Evolutionary conservation across 139 green algal species (phyloP).

Genomic region (Chlamydomonas urium): DNA sequence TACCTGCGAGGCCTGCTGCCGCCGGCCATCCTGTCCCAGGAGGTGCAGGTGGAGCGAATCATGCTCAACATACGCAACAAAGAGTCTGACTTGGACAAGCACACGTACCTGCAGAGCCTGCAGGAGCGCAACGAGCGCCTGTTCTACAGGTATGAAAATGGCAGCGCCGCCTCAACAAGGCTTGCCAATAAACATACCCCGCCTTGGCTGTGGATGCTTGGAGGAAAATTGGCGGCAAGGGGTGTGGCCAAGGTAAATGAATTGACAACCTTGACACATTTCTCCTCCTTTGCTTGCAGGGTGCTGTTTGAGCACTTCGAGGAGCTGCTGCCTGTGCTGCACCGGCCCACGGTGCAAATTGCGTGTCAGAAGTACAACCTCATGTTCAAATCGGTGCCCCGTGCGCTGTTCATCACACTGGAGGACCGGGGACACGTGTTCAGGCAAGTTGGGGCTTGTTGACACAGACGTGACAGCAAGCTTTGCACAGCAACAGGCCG

Average conservation of each 20-base stretch:
- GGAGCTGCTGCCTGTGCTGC: constrained; percentile 79
- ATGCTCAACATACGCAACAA: constrained; percentile 81
- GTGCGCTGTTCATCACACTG: constrained; percentile 78
- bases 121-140: constrained; percentile 86
- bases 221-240: too few species aligned
- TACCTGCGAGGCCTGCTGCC: constrained; percentile 85
- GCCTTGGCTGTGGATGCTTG: too few species aligned
- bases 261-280: not conserved
- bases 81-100: constrained; percentile 59
- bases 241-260: too few species aligned
- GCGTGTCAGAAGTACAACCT: constrained; percentile 48
- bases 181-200: too few species aligned
- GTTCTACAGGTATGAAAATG: constrained; percentile 57
- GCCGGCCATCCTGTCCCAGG: constrained; percentile 69
- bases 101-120: constrained; percentile 71
- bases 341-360: constrained; percentile 57
- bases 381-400: constrained; percentile 63
- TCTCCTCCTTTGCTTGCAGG: constrained; percentile 33
- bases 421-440: constrained; percentile 64
- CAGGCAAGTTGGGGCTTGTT: constrained; percentile 3
- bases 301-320: constrained; percentile 79
- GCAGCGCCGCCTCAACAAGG: too few species aligned
- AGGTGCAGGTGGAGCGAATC: constrained; percentile 74
- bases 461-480: not conserved
- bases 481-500: too few species aligned